A percentile compares a stretch with the other conserved stretches of the same genome.
Evolutionary conservation across 345 rosid species (phyloP).

Genomic region (Acer yangbiense): DNA sequence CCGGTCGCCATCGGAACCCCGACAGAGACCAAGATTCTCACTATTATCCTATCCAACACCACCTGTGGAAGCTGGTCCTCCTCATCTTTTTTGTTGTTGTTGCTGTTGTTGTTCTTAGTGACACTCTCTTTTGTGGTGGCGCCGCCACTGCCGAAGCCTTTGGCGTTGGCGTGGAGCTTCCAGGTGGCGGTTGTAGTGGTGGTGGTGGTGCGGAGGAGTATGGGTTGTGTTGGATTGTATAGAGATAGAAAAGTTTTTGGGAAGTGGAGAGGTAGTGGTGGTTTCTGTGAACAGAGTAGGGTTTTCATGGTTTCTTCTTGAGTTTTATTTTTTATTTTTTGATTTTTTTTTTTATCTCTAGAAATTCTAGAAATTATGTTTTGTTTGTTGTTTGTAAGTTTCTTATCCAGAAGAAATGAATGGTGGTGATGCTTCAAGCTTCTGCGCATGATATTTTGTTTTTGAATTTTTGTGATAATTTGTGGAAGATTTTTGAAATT

Average conservation of each 20-base stretch:
- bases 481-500: background rate
- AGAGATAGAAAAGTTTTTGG: slow-evolving; percentile 24
- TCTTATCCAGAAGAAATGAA: slow-evolving; percentile 26
- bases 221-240: background rate
- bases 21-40: slow-evolving; percentile 47
- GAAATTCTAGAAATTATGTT: background rate
- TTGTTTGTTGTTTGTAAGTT: background rate
- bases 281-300: slow-evolving; percentile 34
- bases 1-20: slow-evolving; percentile 52
- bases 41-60: slow-evolving; percentile 48
- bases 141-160: slow-evolving; percentile 37
- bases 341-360: background rate
- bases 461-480: background rate
- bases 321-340: background rate
- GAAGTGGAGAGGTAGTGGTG: slow-evolving; percentile 24
- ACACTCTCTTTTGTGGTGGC: slow-evolving; percentile 12
- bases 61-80: slow-evolving; percentile 53
- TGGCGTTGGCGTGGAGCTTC: slow-evolving; percentile 46
- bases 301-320: slow-evolving; percentile 38
- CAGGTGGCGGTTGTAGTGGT: slow-evolving; percentile 20
- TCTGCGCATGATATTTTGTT: background rate
- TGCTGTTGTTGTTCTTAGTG: background rate
- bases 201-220: slow-evolving; percentile 17
- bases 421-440: slow-evolving; percentile 9
- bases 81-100: slow-evolving; percentile 23